Evolutionary conservation across 495 filamentous ascomycete genomes (phyloP).

Genomic region (Talaromyces thailandensis): DNA sequence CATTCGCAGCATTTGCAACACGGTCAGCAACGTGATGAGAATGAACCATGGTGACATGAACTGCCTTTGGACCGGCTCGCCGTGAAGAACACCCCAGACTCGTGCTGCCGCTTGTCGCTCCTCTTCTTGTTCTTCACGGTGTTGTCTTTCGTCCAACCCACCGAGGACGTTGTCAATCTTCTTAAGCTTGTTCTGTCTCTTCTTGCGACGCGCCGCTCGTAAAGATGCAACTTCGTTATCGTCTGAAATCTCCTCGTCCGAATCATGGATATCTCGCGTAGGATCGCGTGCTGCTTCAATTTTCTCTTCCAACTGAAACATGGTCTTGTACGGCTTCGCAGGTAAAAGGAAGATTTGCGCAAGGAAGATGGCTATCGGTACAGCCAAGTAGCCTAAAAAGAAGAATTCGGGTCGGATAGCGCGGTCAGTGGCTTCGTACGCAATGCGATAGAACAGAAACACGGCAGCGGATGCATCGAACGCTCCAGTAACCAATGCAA

Average conservation of each 20-base stretch:
- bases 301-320: slow-evolving; percentile 48
- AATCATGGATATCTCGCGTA: slow-evolving; percentile 46
- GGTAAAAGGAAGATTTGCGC: slow-evolving; percentile 56
- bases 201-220: slow-evolving; percentile 48
- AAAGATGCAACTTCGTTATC: slow-evolving; percentile 38
- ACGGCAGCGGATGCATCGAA: slow-evolving; percentile 65
- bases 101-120: slow-evolving; percentile 38
- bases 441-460: slow-evolving; percentile 54
- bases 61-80: slow-evolving; percentile 58
- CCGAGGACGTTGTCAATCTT: slow-evolving; percentile 63
- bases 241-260: slow-evolving; percentile 44
- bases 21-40: slow-evolving; percentile 77
- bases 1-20: slow-evolving; percentile 93
- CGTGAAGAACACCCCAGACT: slow-evolving; percentile 81
- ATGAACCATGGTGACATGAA: slow-evolving; percentile 80
- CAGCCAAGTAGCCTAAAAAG: slow-evolving; percentile 53
- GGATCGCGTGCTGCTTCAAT: slow-evolving; percentile 48
- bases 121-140: slow-evolving; percentile 41
- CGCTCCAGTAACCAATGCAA: slow-evolving; percentile 60
- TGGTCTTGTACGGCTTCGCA: slow-evolving; percentile 48
- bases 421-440: slow-evolving; percentile 42
- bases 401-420: slow-evolving; percentile 50
- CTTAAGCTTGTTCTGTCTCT: slow-evolving; percentile 51
- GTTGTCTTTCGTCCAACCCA: slow-evolving; percentile 43
- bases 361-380: slow-evolving; percentile 47